Percentiles rank a stretch among this genome's conserved stretches.
These are phyloP conservation scores for Macrophomina phaseolina DNA, from an alignment of 2,329 filamentous ascomycete species.

Conservation along the genomic window DNA sequence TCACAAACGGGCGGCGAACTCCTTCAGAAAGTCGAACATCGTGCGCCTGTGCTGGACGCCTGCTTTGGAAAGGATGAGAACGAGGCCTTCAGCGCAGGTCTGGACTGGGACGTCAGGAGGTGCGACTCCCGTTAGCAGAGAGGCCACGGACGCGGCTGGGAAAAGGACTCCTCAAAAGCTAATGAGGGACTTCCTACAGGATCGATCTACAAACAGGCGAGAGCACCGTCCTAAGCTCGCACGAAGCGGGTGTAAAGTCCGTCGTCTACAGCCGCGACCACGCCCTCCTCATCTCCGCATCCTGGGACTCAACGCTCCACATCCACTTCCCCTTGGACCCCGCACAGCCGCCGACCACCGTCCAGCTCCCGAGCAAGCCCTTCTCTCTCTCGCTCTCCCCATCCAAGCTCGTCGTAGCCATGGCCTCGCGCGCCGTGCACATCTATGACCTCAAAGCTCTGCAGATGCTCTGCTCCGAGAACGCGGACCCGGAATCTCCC, in stretches of 20 bases:
- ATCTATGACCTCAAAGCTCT: constrained; percentile 88
- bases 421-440: constrained; percentile 90
- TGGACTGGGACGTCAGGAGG: constrained; percentile 86
- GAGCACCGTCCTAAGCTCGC: constrained; percentile 77
- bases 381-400: constrained; percentile 81
- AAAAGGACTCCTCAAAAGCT: neutral
- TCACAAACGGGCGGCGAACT: constrained; percentile 66
- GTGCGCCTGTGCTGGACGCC: constrained; percentile 85
- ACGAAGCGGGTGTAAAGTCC: constrained; percentile 78
- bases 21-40: constrained; percentile 76
- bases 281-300: constrained; percentile 82
- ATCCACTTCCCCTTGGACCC: constrained; percentile 70
- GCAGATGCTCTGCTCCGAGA: constrained; percentile 59
- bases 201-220: constrained; percentile 76
- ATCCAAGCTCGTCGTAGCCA: constrained; percentile 90
- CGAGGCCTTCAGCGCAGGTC: constrained; percentile 82
- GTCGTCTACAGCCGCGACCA: constrained; percentile 81
- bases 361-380: constrained; percentile 82
- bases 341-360: constrained; percentile 62
- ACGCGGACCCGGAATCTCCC: constrained; percentile 47
- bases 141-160: neutral
- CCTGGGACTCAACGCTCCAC: constrained; percentile 92
- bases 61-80: constrained; percentile 85
- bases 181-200: constrained; percentile 42
- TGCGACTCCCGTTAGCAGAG: constrained; percentile 45